Conservation (phyloP, 2,329 filamentous ascomycete species). For the Pezicula radicicola region DNA sequence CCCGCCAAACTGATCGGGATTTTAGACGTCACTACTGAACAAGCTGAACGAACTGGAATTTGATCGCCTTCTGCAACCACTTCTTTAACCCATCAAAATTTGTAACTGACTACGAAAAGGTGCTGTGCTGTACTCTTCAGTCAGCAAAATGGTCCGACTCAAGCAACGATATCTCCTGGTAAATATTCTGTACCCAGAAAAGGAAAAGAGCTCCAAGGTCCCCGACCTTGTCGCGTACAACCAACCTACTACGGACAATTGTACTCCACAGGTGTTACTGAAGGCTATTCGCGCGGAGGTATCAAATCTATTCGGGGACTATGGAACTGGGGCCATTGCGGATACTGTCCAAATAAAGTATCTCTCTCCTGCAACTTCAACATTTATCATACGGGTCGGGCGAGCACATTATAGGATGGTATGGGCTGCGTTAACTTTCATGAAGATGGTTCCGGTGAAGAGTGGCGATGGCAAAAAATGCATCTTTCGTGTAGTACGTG, state of each 20-base stretch:
- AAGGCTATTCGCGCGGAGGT: constrained; percentile 70
- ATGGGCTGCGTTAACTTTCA: constrained; percentile 85
- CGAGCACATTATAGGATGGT: constrained; percentile 81
- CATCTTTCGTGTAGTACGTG: constrained; percentile 79
- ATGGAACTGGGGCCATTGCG: constrained; percentile 69
- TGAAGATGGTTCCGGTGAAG: constrained; percentile 60
- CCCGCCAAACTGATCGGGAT: too few species aligned
- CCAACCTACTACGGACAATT: constrained; percentile 69
- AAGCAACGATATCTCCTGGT: constrained; percentile 97
- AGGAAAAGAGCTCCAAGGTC: constrained; percentile 33
- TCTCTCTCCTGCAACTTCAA: constrained; percentile 86
- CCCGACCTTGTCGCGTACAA: constrained; percentile 70
- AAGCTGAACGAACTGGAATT: too few species aligned
- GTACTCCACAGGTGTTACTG: constrained; percentile 64
- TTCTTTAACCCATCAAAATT: neutral
- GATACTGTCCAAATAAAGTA: constrained; percentile 70
- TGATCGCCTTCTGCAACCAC: constrained; percentile 36
- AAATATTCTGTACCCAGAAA: constrained; percentile 81
- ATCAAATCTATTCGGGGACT: constrained; percentile 79
- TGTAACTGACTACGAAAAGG: neutral
- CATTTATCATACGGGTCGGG: constrained; percentile 83
- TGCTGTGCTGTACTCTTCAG: neutral
- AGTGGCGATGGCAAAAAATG: constrained; percentile 62
- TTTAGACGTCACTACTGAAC: too few species aligned
- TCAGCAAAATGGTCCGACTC: constrained; percentile 76